A percentile compares a stretch with the other conserved stretches of the same genome.
Conservation (phyloP, 2,329 filamentous ascomycete species). For the Tolypocladium endophyticum region DNA sequence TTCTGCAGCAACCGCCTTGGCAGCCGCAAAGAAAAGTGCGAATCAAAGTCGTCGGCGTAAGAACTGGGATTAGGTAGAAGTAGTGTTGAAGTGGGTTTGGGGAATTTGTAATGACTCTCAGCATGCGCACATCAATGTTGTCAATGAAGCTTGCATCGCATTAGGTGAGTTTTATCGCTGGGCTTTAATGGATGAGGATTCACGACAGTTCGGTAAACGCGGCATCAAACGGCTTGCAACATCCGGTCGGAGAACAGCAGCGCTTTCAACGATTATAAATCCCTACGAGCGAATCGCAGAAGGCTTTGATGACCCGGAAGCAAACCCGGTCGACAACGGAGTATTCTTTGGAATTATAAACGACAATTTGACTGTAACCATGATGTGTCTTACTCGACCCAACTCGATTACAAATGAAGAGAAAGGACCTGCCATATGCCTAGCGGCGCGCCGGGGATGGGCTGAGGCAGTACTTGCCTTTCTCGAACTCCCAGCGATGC, state of each 20-base stretch:
- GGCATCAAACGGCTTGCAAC: background rate
- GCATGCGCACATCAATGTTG: background rate
- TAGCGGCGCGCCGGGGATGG: background rate
- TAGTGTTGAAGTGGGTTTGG: background rate
- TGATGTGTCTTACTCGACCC: background rate
- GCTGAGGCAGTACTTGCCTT: background rate
- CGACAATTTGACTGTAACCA: background rate
- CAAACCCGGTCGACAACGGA: background rate
- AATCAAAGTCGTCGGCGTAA: background rate
- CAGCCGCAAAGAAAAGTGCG: background rate
- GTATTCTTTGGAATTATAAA: background rate
- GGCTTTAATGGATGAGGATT: background rate
- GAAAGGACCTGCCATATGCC: background rate
- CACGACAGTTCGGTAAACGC: background rate
- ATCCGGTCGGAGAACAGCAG: background rate
- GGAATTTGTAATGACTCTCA: background rate
- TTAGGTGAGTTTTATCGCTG: background rate
- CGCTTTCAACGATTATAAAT: background rate
- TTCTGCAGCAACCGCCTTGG: background rate
- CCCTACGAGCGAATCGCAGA: background rate
- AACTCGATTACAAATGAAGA: background rate
- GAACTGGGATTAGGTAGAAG: background rate
- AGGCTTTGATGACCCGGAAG: fast-evolving
- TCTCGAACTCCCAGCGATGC: background rate
- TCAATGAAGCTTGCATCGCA: background rate